Conservation (phyloP, 2,329 filamentous ascomycete species). For the Hirsutella thompsonii region DNA sequence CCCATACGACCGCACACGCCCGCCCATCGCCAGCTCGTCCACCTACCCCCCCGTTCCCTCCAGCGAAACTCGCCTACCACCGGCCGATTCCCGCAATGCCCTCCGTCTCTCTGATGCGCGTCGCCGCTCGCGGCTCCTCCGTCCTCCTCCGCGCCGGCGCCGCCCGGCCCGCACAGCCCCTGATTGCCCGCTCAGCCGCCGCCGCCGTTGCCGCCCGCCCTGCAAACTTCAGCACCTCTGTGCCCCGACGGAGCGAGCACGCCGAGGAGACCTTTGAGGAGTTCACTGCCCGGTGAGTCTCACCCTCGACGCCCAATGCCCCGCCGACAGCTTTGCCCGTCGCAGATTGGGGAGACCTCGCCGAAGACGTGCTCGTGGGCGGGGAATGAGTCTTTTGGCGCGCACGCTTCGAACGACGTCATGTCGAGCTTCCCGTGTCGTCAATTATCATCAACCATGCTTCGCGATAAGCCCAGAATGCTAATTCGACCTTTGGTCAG, state of each 20-base stretch:
- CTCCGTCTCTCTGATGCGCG: conserved; percentile 55
- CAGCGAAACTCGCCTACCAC: too few relatives aligned
- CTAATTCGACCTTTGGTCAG: conserved; percentile 35
- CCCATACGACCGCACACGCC: conserved; percentile 6
- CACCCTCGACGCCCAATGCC: too few relatives aligned
- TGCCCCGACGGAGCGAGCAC: conserved; percentile 47
- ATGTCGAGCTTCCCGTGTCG: background rate
- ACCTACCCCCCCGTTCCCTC: conserved; percentile 14
- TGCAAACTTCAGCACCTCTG: conserved; percentile 48
- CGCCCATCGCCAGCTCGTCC: conserved; percentile 11
- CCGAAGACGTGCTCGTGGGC: background rate
- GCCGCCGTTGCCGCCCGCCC: conserved; percentile 31
- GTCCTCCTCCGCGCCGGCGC: conserved; percentile 52
- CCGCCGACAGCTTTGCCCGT: too few relatives aligned
- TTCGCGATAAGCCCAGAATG: background rate
- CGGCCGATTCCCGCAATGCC: conserved; percentile 36
- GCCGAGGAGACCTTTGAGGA: conserved; percentile 98
- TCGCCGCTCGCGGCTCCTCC: conserved; percentile 54
- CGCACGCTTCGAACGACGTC: background rate
- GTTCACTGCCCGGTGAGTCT: conserved; percentile 84
- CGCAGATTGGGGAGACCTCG: too few relatives aligned
- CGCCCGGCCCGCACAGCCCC: conserved; percentile 39
- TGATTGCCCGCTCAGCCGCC: conserved; percentile 37
- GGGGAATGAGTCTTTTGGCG: background rate
- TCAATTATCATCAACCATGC: conserved; percentile 5